phyloP scores from a whole-genome alignment of 1,284 basidiomycete genomes.

The Pterula multifida region DNA sequence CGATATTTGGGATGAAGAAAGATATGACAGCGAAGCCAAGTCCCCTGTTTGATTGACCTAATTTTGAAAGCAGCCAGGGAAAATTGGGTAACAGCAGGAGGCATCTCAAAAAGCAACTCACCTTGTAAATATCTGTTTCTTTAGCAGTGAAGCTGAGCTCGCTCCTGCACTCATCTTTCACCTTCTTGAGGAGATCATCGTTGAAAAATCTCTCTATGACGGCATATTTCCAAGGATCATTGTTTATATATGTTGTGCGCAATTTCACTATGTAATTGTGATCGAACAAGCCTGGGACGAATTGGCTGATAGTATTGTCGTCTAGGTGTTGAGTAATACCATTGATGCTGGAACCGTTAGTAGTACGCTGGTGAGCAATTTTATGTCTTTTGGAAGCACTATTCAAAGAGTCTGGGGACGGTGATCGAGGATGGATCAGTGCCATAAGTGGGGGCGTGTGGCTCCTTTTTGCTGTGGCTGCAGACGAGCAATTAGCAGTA shows the following conservation, averaged over 20 bases:
- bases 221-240: constrained; percentile 75
- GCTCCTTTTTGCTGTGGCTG: too few species aligned
- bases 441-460: too few species aligned
- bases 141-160: constrained; percentile 92
- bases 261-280: constrained; percentile 42
- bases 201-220: constrained; percentile 78
- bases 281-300: constrained; percentile 45
- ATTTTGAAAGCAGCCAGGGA: constrained; percentile 2
- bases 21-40: constrained; percentile 83
- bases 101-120: constrained; percentile 21
- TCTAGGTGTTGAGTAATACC: not conserved
- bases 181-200: constrained; percentile 66
- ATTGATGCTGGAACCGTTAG: not conserved
- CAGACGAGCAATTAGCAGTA: too few species aligned
- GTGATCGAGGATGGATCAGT: not conserved
- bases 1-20: constrained; percentile 65
- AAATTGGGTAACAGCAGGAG: constrained; percentile 3
- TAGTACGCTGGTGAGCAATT: not conserved
- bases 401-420: not conserved
- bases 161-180: constrained; percentile 72
- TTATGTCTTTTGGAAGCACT: not conserved
- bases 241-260: constrained; percentile 42
- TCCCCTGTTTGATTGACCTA: constrained; percentile 97
- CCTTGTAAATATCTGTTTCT: constrained; percentile 99
- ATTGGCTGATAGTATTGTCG: constrained; percentile 14